phyloP scores from a whole-genome alignment of 2,329 filamentous ascomycete species.

The Pseudogymnoascus sp. region DNA sequence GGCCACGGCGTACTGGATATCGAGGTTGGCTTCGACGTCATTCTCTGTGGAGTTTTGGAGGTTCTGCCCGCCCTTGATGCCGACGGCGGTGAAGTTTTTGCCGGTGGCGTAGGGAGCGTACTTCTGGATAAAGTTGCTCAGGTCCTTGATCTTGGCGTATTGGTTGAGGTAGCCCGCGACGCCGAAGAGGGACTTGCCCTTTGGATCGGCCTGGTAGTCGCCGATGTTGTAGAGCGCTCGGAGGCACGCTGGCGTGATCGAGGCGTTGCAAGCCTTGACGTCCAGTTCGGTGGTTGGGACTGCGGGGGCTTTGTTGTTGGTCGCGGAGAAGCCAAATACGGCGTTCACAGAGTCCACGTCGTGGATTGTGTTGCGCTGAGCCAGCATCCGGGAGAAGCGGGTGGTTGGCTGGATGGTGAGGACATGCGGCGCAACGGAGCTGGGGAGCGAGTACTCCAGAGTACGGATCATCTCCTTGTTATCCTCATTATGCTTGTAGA shows the following conservation, averaged over 20 bases:
- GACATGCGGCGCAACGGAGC: conserved; percentile 28
- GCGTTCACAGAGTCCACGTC: neutral
- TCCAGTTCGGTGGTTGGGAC: conserved; percentile 13
- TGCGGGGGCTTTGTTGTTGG: neutral
- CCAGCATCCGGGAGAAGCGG: conserved; percentile 24
- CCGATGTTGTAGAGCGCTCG: conserved; percentile 27
- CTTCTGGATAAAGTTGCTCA: conserved; percentile 36
- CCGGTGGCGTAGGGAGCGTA: conserved; percentile 39
- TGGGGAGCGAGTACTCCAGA: conserved; percentile 32
- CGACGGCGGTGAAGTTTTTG: conserved; percentile 30
- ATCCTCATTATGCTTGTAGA: conserved; percentile 19
- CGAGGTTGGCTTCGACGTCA: conserved; percentile 41
- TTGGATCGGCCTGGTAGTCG: conserved; percentile 44
- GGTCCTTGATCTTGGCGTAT: conserved; percentile 28
- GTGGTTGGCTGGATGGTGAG: conserved; percentile 35
- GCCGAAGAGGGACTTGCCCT: conserved; percentile 55
- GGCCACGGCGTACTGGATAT: conserved; percentile 45
- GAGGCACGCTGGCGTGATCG: conserved; percentile 29
- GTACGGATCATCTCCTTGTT: conserved; percentile 28
- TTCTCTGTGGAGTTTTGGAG: conserved; percentile 42
- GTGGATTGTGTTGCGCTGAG: neutral
- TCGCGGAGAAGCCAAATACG: conserved; percentile 8
- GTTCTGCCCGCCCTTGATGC: conserved; percentile 32
- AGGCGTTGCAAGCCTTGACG: conserved; percentile 23
- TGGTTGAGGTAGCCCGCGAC: conserved; percentile 40